Base-by-base conservation (phyloP, 257 asterid genomes). In the Nicotiana benthamiana region DNA sequence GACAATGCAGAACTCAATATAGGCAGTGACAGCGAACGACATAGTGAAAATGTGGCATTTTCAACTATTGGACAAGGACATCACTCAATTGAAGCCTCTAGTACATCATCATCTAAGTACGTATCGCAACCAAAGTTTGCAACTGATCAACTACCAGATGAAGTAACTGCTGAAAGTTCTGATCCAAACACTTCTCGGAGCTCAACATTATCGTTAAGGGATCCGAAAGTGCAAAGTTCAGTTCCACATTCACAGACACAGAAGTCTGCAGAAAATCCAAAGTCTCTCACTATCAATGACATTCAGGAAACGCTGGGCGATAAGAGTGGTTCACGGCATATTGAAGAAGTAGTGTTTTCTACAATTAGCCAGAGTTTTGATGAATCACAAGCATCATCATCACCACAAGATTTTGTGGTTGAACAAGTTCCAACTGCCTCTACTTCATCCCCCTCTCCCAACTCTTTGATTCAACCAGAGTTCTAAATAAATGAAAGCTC, bases 401-500 rank as follows among this genome's bases (percentile, higher is more conserved):
- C 75, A 20, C 81, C 28, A 30, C 84, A 63, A 7, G 83, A 78
- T 64, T 75, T 57, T 12, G 75, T n/a, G 51, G 77, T 64, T n/a
- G 86, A 83, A 81, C 87, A 82, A 81, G 13, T 77, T 82, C 81
- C 86, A n/a, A 66, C 46, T 36, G 79, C 75, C 81, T 86, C 85
- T 32, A 60, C 70, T 17, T 12, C 89, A 60, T 83, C 83, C 26
- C 53, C 79, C 15, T 90, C 93, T 26, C 97, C 97, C 12, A 88
- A 83, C 63, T 90, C 97, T 4, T 92, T 89, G 57, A 81, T 91
- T 28, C 92, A 84, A 51, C 88, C 88, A 12, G 83, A 85, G 24
- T 81, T 89, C 12, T 92, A 91, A 16, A 51, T 85, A 65, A 87
- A 86, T 81, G 86, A 81, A 6, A 53, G 81, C 36, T 79, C 85